These are phyloP conservation scores for Herpotrichia juniperi DNA, from an alignment of 2,329 filamentous ascomycete genomes.

Conservation along the genomic window DNA sequence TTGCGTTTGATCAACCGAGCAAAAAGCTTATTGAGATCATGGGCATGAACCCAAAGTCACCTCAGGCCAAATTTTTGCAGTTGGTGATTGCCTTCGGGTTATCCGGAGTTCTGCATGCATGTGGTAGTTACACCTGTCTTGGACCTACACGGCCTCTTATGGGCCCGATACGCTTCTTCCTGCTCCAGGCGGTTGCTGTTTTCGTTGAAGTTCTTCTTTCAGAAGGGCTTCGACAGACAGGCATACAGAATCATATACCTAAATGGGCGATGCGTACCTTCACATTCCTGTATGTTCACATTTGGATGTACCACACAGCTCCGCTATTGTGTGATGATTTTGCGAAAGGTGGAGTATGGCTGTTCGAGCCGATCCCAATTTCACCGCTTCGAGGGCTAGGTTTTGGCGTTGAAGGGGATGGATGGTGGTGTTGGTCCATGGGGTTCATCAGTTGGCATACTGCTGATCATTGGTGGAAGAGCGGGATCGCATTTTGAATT, in stretches of 20 bases:
- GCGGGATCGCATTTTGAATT: conserved; percentile 53
- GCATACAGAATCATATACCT: conserved; percentile 50
- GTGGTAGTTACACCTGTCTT: conserved; percentile 71
- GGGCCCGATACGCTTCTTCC: conserved; percentile 71
- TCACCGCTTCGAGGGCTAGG: conserved; percentile 72
- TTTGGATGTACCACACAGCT: conserved; percentile 73
- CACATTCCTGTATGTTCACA: conserved; percentile 67
- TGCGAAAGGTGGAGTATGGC: conserved; percentile 73
- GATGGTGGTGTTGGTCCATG: conserved; percentile 71
- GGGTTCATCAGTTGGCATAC: conserved; percentile 63
- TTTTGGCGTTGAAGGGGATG: conserved; percentile 64
- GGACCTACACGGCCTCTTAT: conserved; percentile 56
- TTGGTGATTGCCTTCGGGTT: conserved; percentile 66
- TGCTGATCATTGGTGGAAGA: conserved; percentile 69
- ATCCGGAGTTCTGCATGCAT: conserved; percentile 72
- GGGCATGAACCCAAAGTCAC: conserved; percentile 36
- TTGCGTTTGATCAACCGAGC: conserved; percentile 69
- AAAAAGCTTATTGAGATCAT: conserved; percentile 50
- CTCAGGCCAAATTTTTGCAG: conserved; percentile 47
- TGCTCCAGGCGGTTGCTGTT: conserved; percentile 71
- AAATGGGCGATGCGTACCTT: conserved; percentile 54
- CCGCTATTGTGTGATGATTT: conserved; percentile 77
- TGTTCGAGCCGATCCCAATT: conserved; percentile 81
- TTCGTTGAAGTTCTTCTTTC: conserved; percentile 56
- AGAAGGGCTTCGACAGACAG: conserved; percentile 35